A percentile compares a stretch with the other conserved stretches of the same genome.
Evolutionary conservation across 2,329 filamentous ascomycete species (phyloP).

Genomic region (Onygena corvina): DNA sequence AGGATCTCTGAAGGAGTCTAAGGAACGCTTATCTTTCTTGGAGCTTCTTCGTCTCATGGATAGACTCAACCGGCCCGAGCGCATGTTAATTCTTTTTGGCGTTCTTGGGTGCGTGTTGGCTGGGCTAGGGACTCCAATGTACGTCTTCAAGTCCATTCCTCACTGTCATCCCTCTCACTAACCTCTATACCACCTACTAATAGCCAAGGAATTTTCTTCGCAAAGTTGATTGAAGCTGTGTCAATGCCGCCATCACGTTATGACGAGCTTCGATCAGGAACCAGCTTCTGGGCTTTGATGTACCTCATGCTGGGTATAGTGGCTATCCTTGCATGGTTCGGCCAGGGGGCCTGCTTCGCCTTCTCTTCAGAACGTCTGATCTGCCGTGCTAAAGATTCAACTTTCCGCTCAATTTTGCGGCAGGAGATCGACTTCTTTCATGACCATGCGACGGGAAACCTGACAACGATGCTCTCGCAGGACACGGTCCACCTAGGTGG

Average conservation of each 20-base stretch:
- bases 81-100: conserved; percentile 58
- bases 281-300: conserved; percentile 80
- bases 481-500: conserved; percentile 81
- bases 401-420: conserved; percentile 76
- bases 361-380: conserved; percentile 74
- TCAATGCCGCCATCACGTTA: conserved; percentile 45
- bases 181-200: background rate
- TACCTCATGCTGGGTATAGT: conserved; percentile 71
- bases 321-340: conserved; percentile 55
- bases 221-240: conserved; percentile 69
- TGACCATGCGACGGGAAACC: conserved; percentile 74
- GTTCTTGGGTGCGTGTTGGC: conserved; percentile 63
- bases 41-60: conserved; percentile 63
- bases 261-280: conserved; percentile 51
- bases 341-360: conserved; percentile 64
- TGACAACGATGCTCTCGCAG: conserved; percentile 79
- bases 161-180: background rate
- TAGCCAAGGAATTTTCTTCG: conserved; percentile 55
- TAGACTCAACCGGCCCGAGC: conserved; percentile 65
- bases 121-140: conserved; percentile 66
- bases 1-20: background rate
- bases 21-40: background rate
- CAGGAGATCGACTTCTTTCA: conserved; percentile 93
- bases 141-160: conserved; percentile 34
- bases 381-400: conserved; percentile 65